These are phyloP conservation scores for Prunus campanulata DNA, from an alignment of 306 rosid genomes.

Conservation along the genomic window DNA sequence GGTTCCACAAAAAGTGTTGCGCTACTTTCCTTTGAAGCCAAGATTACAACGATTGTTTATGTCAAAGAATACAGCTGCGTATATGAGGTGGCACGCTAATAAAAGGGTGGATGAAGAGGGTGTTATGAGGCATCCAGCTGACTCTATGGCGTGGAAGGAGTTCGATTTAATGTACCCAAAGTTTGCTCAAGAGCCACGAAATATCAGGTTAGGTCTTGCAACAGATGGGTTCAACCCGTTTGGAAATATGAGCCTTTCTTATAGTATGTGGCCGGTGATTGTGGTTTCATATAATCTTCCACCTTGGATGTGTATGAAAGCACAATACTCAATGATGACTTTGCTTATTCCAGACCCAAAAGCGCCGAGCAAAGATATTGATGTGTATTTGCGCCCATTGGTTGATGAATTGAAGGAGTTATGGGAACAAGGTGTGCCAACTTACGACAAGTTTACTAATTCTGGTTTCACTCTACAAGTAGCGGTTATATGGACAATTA, in stretches of 20 bases:
- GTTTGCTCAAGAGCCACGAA: neutral
- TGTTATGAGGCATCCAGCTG: neutral
- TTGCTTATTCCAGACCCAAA: neutral
- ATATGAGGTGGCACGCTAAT: too few species aligned
- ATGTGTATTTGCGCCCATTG: neutral
- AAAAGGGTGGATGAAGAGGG: neutral
- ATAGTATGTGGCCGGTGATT: neutral
- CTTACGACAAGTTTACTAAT: neutral
- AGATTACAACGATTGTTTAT: too few species aligned
- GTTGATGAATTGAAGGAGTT: neutral
- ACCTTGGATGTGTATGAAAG: neutral
- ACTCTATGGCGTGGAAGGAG: too few species aligned
- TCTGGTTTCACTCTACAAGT: neutral
- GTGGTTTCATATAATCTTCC: neutral
- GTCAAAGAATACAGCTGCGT: too few species aligned
- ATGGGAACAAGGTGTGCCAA: neutral
- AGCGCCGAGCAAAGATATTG: neutral
- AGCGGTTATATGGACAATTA: neutral
- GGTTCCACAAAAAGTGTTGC: too few species aligned
- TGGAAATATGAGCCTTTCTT: neutral
- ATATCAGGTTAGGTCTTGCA: neutral
- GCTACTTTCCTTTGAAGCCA: too few species aligned
- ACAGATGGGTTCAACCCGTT: neutral
- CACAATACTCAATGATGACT: neutral
- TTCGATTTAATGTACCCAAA: neutral